Conservation (phyloP, 371 early-diverging fungal species). For the Rhizomucor pusillus region DNA sequence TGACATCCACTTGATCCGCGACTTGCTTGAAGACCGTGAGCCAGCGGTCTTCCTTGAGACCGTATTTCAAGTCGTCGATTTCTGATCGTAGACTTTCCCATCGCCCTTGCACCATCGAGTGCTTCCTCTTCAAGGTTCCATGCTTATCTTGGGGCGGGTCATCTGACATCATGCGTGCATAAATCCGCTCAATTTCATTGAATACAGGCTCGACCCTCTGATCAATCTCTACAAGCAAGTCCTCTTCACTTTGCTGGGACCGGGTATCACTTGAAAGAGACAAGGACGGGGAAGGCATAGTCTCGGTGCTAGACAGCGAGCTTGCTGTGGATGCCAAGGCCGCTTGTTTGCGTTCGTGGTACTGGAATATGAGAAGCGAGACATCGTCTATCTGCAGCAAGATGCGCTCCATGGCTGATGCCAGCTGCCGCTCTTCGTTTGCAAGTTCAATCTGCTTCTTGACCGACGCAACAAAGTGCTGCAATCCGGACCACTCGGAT, state of each 20-base stretch:
- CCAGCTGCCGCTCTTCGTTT: slow-evolving; percentile 17
- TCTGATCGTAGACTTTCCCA: slow-evolving; percentile 49
- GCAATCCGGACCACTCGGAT: slow-evolving; percentile 48
- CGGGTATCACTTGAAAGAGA: neutral
- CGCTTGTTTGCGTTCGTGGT: slow-evolving; percentile 33
- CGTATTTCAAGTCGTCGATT: slow-evolving; percentile 53
- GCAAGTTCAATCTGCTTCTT: slow-evolving; percentile 18
- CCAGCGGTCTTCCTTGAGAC: slow-evolving; percentile 62
- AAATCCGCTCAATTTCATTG: slow-evolving; percentile 50
- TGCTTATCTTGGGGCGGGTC: slow-evolving; percentile 28
- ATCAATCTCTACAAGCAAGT: slow-evolving; percentile 51
- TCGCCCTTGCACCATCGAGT: slow-evolving; percentile 32
- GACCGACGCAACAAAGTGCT: slow-evolving; percentile 38
- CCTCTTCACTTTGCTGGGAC: slow-evolving; percentile 28
- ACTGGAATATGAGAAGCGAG: slow-evolving; percentile 42
- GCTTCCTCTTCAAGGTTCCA: slow-evolving; percentile 37
- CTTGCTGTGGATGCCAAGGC: neutral
- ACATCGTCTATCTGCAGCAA: slow-evolving; percentile 35
- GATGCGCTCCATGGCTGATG: slow-evolving; percentile 26
- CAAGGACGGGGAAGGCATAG: slow-evolving; percentile 1
- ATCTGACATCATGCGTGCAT: slow-evolving; percentile 42
- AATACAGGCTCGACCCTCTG: slow-evolving; percentile 52
- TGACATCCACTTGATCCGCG: slow-evolving; percentile 55
- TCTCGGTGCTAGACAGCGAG: slow-evolving; percentile 1
- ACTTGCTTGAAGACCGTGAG: slow-evolving; percentile 55